Base-by-base conservation (phyloP, 2,329 filamentous ascomycete species). In the Nectriaceae sp. region DNA sequence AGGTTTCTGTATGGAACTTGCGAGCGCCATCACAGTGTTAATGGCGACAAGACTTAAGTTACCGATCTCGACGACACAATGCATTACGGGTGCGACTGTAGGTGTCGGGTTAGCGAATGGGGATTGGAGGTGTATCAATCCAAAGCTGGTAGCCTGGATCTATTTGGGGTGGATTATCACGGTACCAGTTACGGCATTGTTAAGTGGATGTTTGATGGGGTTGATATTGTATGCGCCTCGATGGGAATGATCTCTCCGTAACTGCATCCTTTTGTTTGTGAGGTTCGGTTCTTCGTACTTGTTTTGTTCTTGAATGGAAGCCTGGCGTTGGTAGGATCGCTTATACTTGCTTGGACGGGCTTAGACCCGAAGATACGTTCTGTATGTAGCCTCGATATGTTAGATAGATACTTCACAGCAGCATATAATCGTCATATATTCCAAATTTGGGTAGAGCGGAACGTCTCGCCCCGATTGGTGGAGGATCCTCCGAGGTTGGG, bases 51-150 rank as follows among this genome's bases (percentile, higher is more conserved):
- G 75, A 40, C 68, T 79, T 48, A 63, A 66, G 21, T 67, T 81
- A 21, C 78, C 78, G 0, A 70, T 81, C 5, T 78, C 75, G 6
- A 79, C 77, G 4, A 79, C 77, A 3, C 77, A 80, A 67, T 80
- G 77, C 55, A 76, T 78, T 47, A 75, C 71, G 38, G 75, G 76
- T 39, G 75, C 75, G 2, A 78, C 75, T 3, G 75, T 78, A 15
- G 76, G 76, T 29, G 76, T 79, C n/a, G 76, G 75, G 6, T 65
- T 79, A 19, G 75, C 72, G 48, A 77, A 77, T 39, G 75, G 75
- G n/a, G 72, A 74, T 31, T 71, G 71, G 65, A 68, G 68, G 48
- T 74, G 74, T 26, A 75, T 79, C 54, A 79, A 79, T 60, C 75
- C 70, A 53, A 70, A 72, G 53, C 70, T 76, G 50, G 71, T 76